Evolutionary conservation across 352 stramenopile genomes (phyloP).

Genomic region (Phytopythium oedochilum): DNA sequence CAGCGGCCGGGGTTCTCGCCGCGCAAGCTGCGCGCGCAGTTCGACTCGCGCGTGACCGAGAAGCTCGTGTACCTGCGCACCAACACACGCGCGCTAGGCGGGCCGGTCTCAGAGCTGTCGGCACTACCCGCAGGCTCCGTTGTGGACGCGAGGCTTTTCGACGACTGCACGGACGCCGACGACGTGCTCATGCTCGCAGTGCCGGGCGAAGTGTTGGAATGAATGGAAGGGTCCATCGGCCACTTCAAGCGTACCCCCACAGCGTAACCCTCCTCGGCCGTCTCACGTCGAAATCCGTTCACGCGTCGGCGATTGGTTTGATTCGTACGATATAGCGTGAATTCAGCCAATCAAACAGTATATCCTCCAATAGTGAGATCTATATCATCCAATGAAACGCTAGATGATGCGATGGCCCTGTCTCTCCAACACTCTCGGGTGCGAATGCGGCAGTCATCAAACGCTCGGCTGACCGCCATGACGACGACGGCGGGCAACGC

Average conservation of each 20-base stretch:
- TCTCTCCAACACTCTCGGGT: not conserved
- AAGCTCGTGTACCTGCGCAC: constrained; percentile 29
- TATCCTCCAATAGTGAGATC: too few species aligned
- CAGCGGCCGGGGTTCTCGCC: constrained; percentile 5
- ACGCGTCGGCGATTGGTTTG: not conserved
- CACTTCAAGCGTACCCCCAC: constrained; percentile 1
- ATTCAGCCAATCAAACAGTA: not conserved
- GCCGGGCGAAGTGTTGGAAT: not conserved
- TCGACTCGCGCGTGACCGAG: constrained; percentile 11
- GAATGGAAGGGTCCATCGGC: not conserved
- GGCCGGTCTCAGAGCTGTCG: not conserved
- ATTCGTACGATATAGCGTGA: not conserved
- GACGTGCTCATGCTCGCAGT: not conserved
- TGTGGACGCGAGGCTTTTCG: not conserved
- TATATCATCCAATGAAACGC: too few species aligned
- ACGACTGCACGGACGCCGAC: not conserved
- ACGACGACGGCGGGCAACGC: not conserved
- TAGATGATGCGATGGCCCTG: not conserved
- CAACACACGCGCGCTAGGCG: constrained; percentile 18
- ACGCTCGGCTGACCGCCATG: not conserved
- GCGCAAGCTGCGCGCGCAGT: constrained; percentile 9
- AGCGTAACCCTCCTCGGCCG: not conserved
- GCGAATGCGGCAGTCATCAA: not conserved
- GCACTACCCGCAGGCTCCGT: not conserved
- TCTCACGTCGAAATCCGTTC: too few species aligned